These are phyloP conservation scores for Pythium brassicae DNA, from an alignment of 352 stramenopile species.

Conservation along the genomic window DNA sequence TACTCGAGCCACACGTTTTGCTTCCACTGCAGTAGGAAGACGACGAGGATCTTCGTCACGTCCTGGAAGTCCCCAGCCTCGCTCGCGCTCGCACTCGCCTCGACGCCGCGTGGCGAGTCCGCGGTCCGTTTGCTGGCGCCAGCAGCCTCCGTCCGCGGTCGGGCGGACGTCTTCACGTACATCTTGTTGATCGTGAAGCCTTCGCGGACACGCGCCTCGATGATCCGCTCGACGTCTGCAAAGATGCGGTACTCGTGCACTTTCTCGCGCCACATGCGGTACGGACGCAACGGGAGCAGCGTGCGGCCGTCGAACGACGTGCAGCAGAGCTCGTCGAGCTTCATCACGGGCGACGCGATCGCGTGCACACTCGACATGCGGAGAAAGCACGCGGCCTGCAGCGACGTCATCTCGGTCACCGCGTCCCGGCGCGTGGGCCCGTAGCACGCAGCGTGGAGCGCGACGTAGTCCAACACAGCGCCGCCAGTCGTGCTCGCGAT, in stretches of 20 bases:
- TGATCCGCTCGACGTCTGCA: slow-evolving; percentile 73
- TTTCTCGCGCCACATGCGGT: slow-evolving; percentile 85
- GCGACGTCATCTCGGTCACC: slow-evolving; percentile 48
- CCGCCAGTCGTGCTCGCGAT: slow-evolving; percentile 69
- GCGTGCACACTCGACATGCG: slow-evolving; percentile 64
- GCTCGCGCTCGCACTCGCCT: slow-evolving; percentile 7
- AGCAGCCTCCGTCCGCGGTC: slow-evolving; percentile 17
- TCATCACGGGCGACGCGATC: slow-evolving; percentile 60
- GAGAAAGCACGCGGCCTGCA: slow-evolving; percentile 63
- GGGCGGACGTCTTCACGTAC: slow-evolving; percentile 48
- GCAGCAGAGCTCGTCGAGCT: slow-evolving; percentile 62
- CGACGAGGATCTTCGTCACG: slow-evolving; percentile 67
- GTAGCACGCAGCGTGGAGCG: slow-evolving; percentile 54
- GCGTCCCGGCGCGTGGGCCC: slow-evolving; percentile 23
- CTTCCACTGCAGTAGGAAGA: slow-evolving; percentile 87
- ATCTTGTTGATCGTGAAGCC: slow-evolving; percentile 84
- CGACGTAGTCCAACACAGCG: slow-evolving; percentile 56
- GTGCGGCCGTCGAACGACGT: slow-evolving; percentile 65
- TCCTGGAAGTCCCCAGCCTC: slow-evolving; percentile 8
- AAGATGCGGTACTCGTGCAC: slow-evolving; percentile 87
- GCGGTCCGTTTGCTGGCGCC: slow-evolving; percentile 12
- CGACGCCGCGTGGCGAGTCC: slow-evolving; percentile 9
- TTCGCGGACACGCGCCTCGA: slow-evolving; percentile 76
- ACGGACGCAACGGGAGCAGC: slow-evolving; percentile 63
- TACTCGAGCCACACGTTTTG: slow-evolving; percentile 89